These are phyloP conservation scores for Mariannaea elegans DNA, from an alignment of 2,329 filamentous ascomycete genomes.

Conservation along the genomic window DNA sequence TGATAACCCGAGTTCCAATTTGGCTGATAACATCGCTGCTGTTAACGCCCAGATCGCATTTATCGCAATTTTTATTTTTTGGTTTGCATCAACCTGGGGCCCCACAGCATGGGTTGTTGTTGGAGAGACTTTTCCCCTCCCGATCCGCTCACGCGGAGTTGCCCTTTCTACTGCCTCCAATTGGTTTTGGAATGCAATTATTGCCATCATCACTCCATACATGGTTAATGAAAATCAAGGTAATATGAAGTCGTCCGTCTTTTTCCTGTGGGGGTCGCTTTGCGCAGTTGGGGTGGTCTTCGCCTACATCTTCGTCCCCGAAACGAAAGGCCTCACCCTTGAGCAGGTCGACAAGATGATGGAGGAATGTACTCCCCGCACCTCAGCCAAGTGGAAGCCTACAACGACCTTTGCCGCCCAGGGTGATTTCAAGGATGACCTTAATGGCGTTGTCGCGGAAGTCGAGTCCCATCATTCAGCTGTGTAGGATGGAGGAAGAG, in stretches of 20 bases:
- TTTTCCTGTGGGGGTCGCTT: conserved; percentile 79
- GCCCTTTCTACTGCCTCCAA: too few relatives aligned
- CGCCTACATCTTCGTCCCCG: conserved; percentile 77
- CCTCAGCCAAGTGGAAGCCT: too few relatives aligned
- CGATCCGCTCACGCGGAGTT: conserved; percentile 48
- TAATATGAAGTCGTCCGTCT: conserved; percentile 69
- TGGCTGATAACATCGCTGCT: too few relatives aligned
- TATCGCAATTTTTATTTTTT: conserved; percentile 69
- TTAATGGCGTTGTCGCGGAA: too few relatives aligned
- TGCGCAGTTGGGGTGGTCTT: conserved; percentile 64
- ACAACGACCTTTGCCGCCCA: neutral
- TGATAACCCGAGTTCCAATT: too few relatives aligned
- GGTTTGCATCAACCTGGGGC: conserved; percentile 74
- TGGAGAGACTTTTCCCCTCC: conserved; percentile 69
- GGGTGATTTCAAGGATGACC: too few relatives aligned
- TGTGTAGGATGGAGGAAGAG: too few relatives aligned
- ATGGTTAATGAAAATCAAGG: conserved; percentile 59
- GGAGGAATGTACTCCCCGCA: too few relatives aligned
- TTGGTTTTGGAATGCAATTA: neutral
- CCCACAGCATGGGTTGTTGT: conserved; percentile 74
- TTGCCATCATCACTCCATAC: conserved; percentile 67
- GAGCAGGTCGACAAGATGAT: conserved; percentile 72
- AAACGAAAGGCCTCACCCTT: conserved; percentile 79
- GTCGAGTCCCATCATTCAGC: too few relatives aligned
- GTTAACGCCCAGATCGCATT: neutral